Evolutionary conservation across 768 basidiomycete genomes (phyloP).

Genomic region (Amylocystis lapponica): DNA sequence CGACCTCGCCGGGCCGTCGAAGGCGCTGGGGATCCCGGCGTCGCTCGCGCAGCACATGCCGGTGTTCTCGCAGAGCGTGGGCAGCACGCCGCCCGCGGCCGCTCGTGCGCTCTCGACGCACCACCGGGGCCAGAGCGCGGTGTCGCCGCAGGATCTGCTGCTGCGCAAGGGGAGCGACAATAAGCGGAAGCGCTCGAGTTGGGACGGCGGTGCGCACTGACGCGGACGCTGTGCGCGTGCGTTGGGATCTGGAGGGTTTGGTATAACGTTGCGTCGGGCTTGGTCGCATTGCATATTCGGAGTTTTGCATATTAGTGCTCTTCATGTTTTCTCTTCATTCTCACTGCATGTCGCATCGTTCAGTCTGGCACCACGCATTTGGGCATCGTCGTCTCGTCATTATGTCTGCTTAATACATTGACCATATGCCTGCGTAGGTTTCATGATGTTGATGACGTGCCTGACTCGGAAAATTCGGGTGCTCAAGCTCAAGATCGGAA

Average conservation of each 20-base stretch:
- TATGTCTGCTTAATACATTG: too few relatives aligned
- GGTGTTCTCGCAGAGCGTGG: slow-evolving; percentile 12
- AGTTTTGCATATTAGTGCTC: not conserved
- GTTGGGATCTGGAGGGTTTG: not conserved
- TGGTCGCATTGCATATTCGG: not conserved
- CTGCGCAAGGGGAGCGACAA: slow-evolving; percentile 43
- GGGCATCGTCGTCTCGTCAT: too few relatives aligned
- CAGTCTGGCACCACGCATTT: too few relatives aligned
- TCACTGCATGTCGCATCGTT: not conserved
- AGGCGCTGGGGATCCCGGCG: slow-evolving; percentile 28
- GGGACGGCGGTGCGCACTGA: slow-evolving; percentile 40
- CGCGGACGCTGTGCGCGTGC: not conserved
- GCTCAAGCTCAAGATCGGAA: too few relatives aligned
- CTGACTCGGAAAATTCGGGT: too few relatives aligned
- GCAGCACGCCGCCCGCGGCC: slow-evolving; percentile 1
- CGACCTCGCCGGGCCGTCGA: slow-evolving; percentile 36
- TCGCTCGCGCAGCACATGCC: slow-evolving; percentile 22
- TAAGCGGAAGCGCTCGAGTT: slow-evolving; percentile 53
- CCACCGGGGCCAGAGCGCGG: slow-evolving; percentile 47
- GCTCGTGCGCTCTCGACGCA: slow-evolving; percentile 25
- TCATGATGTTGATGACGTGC: too few relatives aligned
- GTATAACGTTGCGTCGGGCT: not conserved
- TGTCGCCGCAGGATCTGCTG: slow-evolving; percentile 47
- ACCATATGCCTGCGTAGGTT: too few relatives aligned
- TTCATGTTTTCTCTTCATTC: not conserved